Base-by-base conservation (phyloP, 1,139 yeast genomes). In the Casaregolazyma lundiana region DNA sequence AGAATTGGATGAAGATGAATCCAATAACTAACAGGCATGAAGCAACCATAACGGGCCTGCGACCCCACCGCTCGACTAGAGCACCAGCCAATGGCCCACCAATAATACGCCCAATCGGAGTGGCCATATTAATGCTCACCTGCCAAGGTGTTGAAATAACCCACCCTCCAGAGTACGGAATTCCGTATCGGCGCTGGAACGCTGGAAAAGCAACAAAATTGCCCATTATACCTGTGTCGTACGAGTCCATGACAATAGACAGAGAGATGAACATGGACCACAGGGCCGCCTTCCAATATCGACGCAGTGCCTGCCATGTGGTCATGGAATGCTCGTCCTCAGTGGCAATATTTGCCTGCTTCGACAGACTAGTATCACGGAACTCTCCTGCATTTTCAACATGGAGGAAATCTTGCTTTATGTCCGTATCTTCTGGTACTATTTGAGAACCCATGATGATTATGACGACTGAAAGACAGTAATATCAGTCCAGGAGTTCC, bases 241-340 rank as follows among this genome's bases (percentile, higher is more conserved):
- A 72, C 24, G 77, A 77, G 52, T 70, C 76, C 76, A 71, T 72
- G 45, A 72, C 55, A 45, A 72, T 60, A 24, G 69, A 65, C 11
- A 66, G 53, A 1, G 73, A 67, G 47, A 72, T 58, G 30, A 71
- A 54, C 32, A 71, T 48, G 2, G 75, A 68, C 76, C 77, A 73
- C 48, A 67, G 47, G 2, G 65, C 66, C 2, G 76, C 73, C 43
- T 60, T 62, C 6, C 65, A 66, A 47, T 64, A 66, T 46, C 51
- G 45, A 75, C 62, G 4, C n/a, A n/a, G n/a, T n/a, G n/a, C n/a
- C n/a, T n/a, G n/a, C n/a, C n/a, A n/a, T n/a, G n/a, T n/a, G n/a
- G n/a, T n/a, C n/a, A n/a, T n/a, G n/a, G n/a, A n/a, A n/a, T n/a
- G n/a, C n/a, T n/a, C n/a, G n/a, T n/a, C n/a, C n/a, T n/a, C n/a